Evolutionary conservation across 2,329 filamentous ascomycete species (phyloP).

Genomic region (Aspergillus niger): DNA sequence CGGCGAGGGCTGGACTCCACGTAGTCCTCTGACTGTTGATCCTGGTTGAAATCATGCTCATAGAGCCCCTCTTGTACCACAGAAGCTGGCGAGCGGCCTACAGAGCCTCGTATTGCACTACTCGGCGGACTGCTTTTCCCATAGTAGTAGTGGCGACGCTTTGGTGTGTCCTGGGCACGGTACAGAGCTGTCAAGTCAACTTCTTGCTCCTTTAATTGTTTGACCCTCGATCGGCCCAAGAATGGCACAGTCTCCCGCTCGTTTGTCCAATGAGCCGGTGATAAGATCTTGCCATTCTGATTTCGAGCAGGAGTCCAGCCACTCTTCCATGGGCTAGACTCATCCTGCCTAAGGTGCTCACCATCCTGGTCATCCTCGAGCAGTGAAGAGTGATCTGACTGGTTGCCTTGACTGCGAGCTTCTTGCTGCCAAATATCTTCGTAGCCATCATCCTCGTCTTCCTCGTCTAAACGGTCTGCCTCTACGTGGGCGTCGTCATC

Average conservation of each 20-base stretch:
- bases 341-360: conserved; percentile 22
- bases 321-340: conserved; percentile 37
- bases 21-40: conserved; percentile 26
- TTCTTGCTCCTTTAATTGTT: conserved; percentile 36
- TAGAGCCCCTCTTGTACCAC: conserved; percentile 15
- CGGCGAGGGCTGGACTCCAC: conserved; percentile 30
- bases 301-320: conserved; percentile 27
- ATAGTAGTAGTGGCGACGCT: conserved; percentile 40
- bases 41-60: conserved; percentile 22
- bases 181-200: conserved; percentile 39
- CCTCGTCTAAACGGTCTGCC: conserved; percentile 18
- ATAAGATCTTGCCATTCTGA: conserved; percentile 27
- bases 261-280: conserved; percentile 33
- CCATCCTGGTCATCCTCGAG: conserved; percentile 24
- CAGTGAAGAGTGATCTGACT: conserved; percentile 29
- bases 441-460: conserved; percentile 39
- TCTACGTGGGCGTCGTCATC: conserved; percentile 20
- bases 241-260: conserved; percentile 30
- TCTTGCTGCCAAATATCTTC: conserved; percentile 54
- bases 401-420: conserved; percentile 40
- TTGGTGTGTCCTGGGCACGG: conserved; percentile 37
- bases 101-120: conserved; percentile 20
- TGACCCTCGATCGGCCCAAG: conserved; percentile 36
- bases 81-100: conserved; percentile 16
- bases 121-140: conserved; percentile 36